These are phyloP conservation scores for Penicillium coprophilum DNA, from an alignment of 495 filamentous ascomycete species.

Conservation along the genomic window DNA sequence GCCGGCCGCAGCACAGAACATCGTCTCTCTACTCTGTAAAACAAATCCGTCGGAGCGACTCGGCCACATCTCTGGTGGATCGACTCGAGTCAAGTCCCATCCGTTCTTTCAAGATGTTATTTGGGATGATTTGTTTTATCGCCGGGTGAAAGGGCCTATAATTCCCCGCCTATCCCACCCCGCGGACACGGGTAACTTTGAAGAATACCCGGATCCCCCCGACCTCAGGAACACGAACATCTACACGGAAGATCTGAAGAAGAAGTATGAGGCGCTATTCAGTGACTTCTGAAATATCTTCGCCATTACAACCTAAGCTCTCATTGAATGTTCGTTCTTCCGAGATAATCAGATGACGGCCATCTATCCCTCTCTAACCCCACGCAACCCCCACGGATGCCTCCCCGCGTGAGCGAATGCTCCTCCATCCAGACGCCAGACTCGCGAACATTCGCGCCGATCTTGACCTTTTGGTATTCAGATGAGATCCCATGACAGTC, in stretches of 20 bases:
- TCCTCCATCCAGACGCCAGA: neutral
- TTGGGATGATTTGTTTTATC: constrained; percentile 80
- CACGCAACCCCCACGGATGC: constrained; percentile 9
- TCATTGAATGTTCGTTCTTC: constrained; percentile 12
- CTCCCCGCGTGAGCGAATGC: constrained; percentile 3
- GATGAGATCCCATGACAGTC: constrained; percentile 2
- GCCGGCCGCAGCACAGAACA: constrained; percentile 73
- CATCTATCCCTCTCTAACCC: neutral
- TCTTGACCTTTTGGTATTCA: neutral
- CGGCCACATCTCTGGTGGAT: constrained; percentile 85
- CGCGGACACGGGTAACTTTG: constrained; percentile 88
- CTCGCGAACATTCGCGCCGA: constrained; percentile 3
- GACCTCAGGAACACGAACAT: constrained; percentile 50
- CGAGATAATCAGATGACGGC: neutral
- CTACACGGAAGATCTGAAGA: constrained; percentile 74
- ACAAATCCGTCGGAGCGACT: constrained; percentile 84
- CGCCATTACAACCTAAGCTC: constrained; percentile 4
- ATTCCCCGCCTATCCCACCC: constrained; percentile 76
- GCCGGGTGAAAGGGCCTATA: constrained; percentile 74
- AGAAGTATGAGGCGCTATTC: constrained; percentile 76
- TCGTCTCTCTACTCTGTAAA: constrained; percentile 83
- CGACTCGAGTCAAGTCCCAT: constrained; percentile 77
- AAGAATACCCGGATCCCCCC: constrained; percentile 71
- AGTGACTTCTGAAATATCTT: constrained; percentile 63
- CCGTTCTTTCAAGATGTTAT: constrained; percentile 81